Conservation (phyloP, 257 asterid species). For the Echites panduratus region DNA sequence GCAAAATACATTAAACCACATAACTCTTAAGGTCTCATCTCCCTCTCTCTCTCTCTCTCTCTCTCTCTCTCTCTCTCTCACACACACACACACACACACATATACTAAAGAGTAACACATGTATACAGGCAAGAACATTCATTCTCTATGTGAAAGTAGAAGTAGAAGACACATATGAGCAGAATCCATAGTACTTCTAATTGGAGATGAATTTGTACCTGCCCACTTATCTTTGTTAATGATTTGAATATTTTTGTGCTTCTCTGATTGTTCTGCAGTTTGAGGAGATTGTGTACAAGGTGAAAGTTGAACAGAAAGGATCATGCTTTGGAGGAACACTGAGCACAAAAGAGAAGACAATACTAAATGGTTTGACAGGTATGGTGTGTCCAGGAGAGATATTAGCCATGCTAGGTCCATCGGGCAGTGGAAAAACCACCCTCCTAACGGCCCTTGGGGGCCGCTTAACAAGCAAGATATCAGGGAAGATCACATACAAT, state of each 20-base stretch:
- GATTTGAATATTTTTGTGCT: slow-evolving; percentile 5
- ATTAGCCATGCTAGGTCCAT: slow-evolving; percentile 94
- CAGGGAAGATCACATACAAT: slow-evolving; percentile 82
- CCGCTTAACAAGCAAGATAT: slow-evolving; percentile 69
- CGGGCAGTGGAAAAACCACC: slow-evolving; percentile 95
- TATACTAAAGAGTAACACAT: background rate
- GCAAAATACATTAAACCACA: slow-evolving; percentile 44
- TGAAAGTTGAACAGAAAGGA: slow-evolving; percentile 37
- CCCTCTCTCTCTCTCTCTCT: slow-evolving; percentile 15
- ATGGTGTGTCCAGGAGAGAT: slow-evolving; percentile 87
- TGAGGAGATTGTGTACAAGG: slow-evolving; percentile 81
- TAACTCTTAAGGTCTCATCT: slow-evolving; percentile 59
- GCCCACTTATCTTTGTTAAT: background rate
- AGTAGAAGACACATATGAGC: background rate
- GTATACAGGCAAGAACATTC: background rate
- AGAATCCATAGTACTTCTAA: background rate
- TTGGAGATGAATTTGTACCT: background rate
- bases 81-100: slow-evolving; percentile 8
- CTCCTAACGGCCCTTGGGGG: slow-evolving; percentile 95
- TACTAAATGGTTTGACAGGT: slow-evolving; percentile 88
- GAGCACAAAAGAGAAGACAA: slow-evolving; percentile 54
- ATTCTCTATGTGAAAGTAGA: background rate
- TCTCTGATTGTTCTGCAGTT: slow-evolving; percentile 43
- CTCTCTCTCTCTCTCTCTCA: slow-evolving; percentile 10
- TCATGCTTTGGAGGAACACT: slow-evolving; percentile 34